phyloP scores from a whole-genome alignment of 495 filamentous ascomycete genomes.

The Mycothermus thermophilus region DNA sequence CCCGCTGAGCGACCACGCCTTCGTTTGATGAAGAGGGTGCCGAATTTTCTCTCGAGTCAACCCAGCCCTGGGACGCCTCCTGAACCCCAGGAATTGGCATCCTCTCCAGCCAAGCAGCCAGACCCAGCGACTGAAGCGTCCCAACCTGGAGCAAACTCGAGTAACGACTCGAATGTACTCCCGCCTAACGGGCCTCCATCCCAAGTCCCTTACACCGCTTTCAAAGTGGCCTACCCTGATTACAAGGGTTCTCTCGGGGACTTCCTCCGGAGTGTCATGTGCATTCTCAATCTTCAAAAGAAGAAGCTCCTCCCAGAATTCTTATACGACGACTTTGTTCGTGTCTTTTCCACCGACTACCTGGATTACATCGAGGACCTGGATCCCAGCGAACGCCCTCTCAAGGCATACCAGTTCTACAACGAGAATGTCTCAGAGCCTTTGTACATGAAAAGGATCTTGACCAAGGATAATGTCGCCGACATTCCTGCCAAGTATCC shows the following conservation, averaged over 20 bases:
- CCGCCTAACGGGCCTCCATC: slow-evolving; percentile 14
- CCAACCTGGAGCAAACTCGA: slow-evolving; percentile 5
- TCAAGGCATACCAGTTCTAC: slow-evolving; percentile 32
- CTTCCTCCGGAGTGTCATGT: slow-evolving; percentile 42
- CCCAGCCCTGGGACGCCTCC: background rate
- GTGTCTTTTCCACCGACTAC: slow-evolving; percentile 32
- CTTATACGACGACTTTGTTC: slow-evolving; percentile 58
- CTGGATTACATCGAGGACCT: slow-evolving; percentile 22
- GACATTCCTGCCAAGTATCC: slow-evolving; percentile 10
- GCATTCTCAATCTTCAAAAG: slow-evolving; percentile 35
- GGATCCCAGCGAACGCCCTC: slow-evolving; percentile 7
- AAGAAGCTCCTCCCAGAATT: slow-evolving; percentile 28
- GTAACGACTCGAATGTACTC: slow-evolving; percentile 2
- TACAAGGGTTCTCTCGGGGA: slow-evolving; percentile 40
- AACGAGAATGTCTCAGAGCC: slow-evolving; percentile 27
- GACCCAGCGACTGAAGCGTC: background rate
- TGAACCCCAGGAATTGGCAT: background rate
- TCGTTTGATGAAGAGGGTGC: slow-evolving; percentile 11
- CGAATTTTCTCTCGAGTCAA: background rate
- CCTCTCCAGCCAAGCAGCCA: background rate
- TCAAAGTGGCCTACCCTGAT: slow-evolving; percentile 40
- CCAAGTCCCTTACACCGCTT: slow-evolving; percentile 32
- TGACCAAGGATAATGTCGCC: slow-evolving; percentile 26
- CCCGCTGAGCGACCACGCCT: slow-evolving; percentile 3
- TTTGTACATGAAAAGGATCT: slow-evolving; percentile 20